Conservation (phyloP, 441 rosid genomes). For the Codiaeum variegatum region DNA sequence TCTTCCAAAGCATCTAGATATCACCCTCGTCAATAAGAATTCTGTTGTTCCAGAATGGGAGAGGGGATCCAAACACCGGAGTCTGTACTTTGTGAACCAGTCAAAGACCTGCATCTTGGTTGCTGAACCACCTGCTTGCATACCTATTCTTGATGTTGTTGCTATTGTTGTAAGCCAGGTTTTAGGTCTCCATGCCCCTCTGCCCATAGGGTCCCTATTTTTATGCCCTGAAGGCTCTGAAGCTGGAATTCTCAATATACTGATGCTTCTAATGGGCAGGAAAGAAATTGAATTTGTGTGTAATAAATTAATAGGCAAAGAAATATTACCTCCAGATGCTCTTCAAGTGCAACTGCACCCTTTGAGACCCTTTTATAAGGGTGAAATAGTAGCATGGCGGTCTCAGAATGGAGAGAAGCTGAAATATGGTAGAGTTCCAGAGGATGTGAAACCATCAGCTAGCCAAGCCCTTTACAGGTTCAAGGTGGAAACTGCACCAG, state of each 20-base stretch:
- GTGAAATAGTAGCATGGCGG: conserved; percentile 95
- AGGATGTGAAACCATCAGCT: conserved; percentile 88
- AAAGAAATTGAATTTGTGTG: conserved; percentile 43
- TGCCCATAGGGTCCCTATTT: conserved; percentile 79
- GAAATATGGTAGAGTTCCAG: conserved; percentile 93
- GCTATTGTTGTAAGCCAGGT: conserved; percentile 80
- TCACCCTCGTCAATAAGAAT: conserved; percentile 55
- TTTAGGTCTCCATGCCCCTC: conserved; percentile 64
- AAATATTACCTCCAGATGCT: conserved; percentile 81
- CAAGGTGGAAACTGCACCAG: conserved; percentile 77
- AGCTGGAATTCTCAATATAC: conserved; percentile 46
- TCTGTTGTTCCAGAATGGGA: conserved; percentile 71
- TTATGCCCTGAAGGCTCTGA: conserved; percentile 82
- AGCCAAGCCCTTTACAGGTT: conserved; percentile 90
- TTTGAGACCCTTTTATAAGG: conserved; percentile 86
- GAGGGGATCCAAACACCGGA: conserved; percentile 52
- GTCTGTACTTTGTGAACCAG: conserved; percentile 62
- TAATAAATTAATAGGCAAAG: conserved; percentile 60
- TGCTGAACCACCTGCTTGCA: conserved; percentile 79
- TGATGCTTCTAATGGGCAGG: conserved; percentile 58
- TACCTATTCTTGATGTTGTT: conserved; percentile 71
- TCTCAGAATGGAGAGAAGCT: conserved; percentile 74
- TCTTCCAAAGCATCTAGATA: conserved; percentile 60
- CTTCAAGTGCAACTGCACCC: conserved; percentile 90
- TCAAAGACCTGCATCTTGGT: conserved; percentile 57